phyloP scores from a whole-genome alignment of 2,329 filamentous ascomycete genomes.

The Pseudocercospora fijiensis region DNA sequence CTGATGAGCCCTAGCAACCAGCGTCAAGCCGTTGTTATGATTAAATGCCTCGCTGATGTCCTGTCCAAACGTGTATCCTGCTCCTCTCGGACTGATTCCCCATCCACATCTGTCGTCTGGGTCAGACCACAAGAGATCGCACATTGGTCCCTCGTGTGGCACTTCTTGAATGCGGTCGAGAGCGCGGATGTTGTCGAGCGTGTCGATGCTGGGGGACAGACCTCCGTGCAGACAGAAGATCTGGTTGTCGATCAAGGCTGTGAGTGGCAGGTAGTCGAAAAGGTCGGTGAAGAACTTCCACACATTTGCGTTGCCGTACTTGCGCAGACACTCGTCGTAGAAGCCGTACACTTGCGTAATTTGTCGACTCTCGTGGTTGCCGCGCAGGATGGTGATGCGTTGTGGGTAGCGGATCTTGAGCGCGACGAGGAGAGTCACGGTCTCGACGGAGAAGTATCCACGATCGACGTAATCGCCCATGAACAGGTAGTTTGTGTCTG shows the following conservation, averaged over 20 bases:
- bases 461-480: slow-evolving; percentile 99
- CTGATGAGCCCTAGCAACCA: slow-evolving; percentile 95
- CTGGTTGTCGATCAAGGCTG: slow-evolving; percentile 96
- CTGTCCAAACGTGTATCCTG: slow-evolving; percentile 71
- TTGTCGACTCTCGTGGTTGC: slow-evolving; percentile 98
- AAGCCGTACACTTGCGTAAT: slow-evolving; percentile 99
- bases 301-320: slow-evolving; percentile 98
- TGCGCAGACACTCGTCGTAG: slow-evolving; percentile 97
- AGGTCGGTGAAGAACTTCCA: slow-evolving; percentile 99
- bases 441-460: slow-evolving; percentile 98
- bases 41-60: slow-evolving; percentile 99
- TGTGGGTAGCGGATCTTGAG: slow-evolving; percentile 97
- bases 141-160: slow-evolving; percentile 97
- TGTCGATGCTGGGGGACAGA: slow-evolving; percentile 92
- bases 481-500: slow-evolving; percentile 98
- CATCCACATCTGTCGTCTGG: slow-evolving; percentile 84
- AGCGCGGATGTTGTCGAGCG: slow-evolving; percentile 90
- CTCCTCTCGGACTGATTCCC: slow-evolving; percentile 65
- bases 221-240: slow-evolving; percentile 99
- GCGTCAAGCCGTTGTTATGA: slow-evolving; percentile 94
- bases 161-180: slow-evolving; percentile 98
- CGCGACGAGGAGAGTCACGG: slow-evolving; percentile 90
- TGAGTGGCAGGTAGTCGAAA: slow-evolving; percentile 96
- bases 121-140: slow-evolving; percentile 96
- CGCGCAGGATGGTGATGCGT: slow-evolving; percentile 96